These are phyloP conservation scores for Aureobasidium sp. DNA, from an alignment of 2,329 filamentous ascomycete genomes.

Conservation along the genomic window DNA sequence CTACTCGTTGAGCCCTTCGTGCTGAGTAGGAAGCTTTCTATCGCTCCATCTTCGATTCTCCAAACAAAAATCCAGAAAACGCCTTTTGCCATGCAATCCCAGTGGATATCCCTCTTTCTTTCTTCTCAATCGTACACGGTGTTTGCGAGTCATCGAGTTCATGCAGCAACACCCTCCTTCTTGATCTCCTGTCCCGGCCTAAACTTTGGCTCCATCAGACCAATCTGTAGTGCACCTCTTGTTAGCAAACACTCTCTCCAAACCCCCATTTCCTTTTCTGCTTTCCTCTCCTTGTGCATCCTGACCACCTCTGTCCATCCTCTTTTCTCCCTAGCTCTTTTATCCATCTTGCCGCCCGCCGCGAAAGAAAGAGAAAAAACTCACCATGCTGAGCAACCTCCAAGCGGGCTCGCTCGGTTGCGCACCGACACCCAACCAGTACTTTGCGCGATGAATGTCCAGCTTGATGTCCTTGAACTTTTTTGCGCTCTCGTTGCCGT, in stretches of 20 bases:
- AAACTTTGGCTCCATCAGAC: constrained; percentile 37
- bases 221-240: constrained; percentile 28
- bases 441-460: constrained; percentile 72
- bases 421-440: constrained; percentile 95
- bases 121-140: constrained; percentile 4
- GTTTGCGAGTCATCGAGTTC: not conserved
- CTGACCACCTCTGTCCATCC: not conserved
- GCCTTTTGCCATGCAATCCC: constrained; percentile 15
- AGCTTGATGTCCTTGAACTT: constrained; percentile 89
- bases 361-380: constrained; percentile 17
- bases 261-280: not conserved
- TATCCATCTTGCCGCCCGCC: not conserved
- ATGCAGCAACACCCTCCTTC: not conserved
- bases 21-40: not conserved
- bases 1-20: not conserved
- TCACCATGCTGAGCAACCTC: constrained; percentile 76
- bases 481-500: constrained; percentile 28
- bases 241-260: constrained; percentile 5
- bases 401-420: constrained; percentile 88
- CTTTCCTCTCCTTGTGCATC: not conserved
- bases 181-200: constrained; percentile 6
- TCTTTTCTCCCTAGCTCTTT: not conserved
- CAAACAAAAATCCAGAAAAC: constrained; percentile 4
- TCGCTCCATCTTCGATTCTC: not conserved
- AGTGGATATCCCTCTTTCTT: not conserved